Base-by-base conservation (phyloP, 345 rosid genomes). In the Murraya koenigii region DNA sequence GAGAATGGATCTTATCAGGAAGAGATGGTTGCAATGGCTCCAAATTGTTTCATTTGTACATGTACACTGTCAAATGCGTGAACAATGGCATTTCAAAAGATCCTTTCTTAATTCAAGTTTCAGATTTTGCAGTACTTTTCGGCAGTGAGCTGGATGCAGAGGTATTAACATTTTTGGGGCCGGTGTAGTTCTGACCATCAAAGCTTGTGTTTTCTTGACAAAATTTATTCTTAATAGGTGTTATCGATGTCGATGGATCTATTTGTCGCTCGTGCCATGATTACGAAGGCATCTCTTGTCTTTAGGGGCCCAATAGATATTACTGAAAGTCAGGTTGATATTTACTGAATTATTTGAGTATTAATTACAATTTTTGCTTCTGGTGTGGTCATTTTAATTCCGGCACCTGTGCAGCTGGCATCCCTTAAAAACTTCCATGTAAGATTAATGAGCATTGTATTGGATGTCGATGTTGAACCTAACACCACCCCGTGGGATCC, bases 81-180 rank as follows among this genome's bases (percentile, higher is more conserved):
- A 90, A 91, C 79, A 80, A 49, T 59, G 97, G 92, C 75, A 78
- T 88, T 83, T 86, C 97, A 58, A 96, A 91, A 87, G 99, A 96
- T 90, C 87, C 92, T 69, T 96, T 94, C 87, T 75, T 92, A 83
- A 89, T 87, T 44, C 87, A 96, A 87, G 97, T 91, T 85, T 91
- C 97, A 69, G 91, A 91, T 35, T 96, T 94, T 79, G 97, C 98
- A 8, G 89, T 96, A 85, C 87, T 96, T 80, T 92, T 92, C 89
- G 95, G 98, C 92, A 94, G 86, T 81, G 94, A 92, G 94, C 98
- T 96, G 97, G 99, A 96, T 96, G 98, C 97, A 92, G 99, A 96
- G 99, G 99, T 96, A 84, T 68, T 64, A 54, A 62, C 49, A 56
- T 78, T 75, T 58, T 38, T 7, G 55, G 17, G 63, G 52, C 28